Base-by-base conservation (phyloP, 2,329 filamentous ascomycete species). In the Fusarium paranaense region DNA sequence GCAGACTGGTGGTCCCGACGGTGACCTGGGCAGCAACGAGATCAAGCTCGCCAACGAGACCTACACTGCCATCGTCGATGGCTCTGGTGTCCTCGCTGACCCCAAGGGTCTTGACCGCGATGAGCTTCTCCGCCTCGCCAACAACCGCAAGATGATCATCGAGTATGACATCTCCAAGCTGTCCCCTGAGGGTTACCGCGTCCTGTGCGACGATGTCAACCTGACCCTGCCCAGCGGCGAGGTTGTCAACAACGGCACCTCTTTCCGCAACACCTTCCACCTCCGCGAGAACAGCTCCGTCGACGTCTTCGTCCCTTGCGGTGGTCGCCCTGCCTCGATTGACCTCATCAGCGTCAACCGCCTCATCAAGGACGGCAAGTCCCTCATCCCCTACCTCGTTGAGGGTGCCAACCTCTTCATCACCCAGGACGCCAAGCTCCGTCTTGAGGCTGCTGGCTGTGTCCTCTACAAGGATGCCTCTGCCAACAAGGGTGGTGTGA, bases 401-500 rank as follows among this genome's bases (percentile, higher is more conserved):
- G 97, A 99, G 85, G 97, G 97, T 62, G 97, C 97, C 83, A 99
- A 98, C 83, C 88, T 99, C 64, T 99, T 99, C 90, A 97, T 99
- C 85, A 98, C 97, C 1, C 97, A 99, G 84, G 97, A 99, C 79
- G 96, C 96, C 78, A 98, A 98, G 87, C 89, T 98, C 64, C 94
- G 95, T 27, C 91, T 99, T 16, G 97, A 99, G 86, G 93, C 95
- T 78, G 95, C 96, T n/a, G 97, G 97, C 69, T 97, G 95, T 81
- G 91, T 98, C 78, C 85, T 99, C 45, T 98, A 95, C 92, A 99
- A 99, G 87, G 97, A 99, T 83, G 97, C 97, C 6, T 98, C 95
- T 40, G 95, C 96, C 66, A 99, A 99, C 90, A 99, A 99, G 88
- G 97, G 97, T 75, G 97, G 97, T 82, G 97, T 99, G 54, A 99